Evolutionary conservation across 352 stramenopile genomes (phyloP), one percentile per base, ranked within the genome.

Genomic region (Nothophytophthora sp.): DNA sequence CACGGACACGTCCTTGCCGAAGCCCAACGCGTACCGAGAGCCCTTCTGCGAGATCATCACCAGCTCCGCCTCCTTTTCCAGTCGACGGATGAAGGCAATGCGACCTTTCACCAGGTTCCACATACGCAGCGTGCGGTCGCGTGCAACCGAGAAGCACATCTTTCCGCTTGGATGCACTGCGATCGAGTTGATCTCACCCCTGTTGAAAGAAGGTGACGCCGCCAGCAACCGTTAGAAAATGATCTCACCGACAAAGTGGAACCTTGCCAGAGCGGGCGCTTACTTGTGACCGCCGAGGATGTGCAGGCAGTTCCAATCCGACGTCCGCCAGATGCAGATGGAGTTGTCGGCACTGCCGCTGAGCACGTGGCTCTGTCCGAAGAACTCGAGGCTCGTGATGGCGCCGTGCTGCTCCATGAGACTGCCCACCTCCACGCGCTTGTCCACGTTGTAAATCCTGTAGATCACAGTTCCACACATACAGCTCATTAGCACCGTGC

Each of bases 101-200:
- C 86, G 83, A 16, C 88, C 88, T 39, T 95, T 95, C 23, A 96
- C 81, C 2, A 96, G 57, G 65, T 96, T 95, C 88, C 88, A 96
- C 79, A 96, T 91, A 30, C 86, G 82, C 57, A 96, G 60, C 37
- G 86, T 96, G 38, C 78, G 72, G 36, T 96, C 88, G 8, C 73
- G 73, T 5, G 84, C 81, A 3, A 95, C 81, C 1, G 86, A 95
- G 28, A 96, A 89, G 38, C 83, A 90, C 37, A 96, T 35, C 51
- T 95, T 94, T 30, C 87, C 87, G 36, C 80, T 95, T n/a, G 88
- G 88, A 32, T 96, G 88, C 52, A 95, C 77, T 16, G 82, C 86
- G 32, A 96, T 84, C 7, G 81, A 86, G 28, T 81, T 92, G 27
- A 96, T 82, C 33, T 93, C 70, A 16, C 68, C 85, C 61, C 83